A percentile compares a stretch with the other conserved stretches of the same genome.
Conservation (phyloP, 1,284 basidiomycete species). For the Polyporus tsugae region DNA sequence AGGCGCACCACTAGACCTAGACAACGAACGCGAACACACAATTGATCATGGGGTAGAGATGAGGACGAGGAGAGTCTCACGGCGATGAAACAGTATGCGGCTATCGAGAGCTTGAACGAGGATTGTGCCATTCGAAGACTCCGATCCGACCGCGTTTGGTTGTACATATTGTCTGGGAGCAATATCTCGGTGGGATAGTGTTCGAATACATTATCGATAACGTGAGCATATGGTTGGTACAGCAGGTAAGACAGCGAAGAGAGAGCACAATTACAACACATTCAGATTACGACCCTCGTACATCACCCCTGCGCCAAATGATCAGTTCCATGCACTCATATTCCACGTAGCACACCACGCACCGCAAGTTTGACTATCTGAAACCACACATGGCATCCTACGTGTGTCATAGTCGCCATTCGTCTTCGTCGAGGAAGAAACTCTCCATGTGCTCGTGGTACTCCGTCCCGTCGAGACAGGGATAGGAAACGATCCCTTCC, state of each 20-base stretch:
- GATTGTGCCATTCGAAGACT: not conserved
- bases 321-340: not conserved
- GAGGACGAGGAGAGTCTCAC: not conserved
- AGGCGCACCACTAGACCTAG: not conserved
- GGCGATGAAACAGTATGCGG: not conserved
- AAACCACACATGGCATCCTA: not conserved
- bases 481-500: not conserved
- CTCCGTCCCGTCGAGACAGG: not conserved
- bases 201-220: not conserved
- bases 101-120: not conserved
- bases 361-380: not conserved
- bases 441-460: not conserved
- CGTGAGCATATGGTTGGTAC: not conserved
- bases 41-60: not conserved
- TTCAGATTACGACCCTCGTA: not conserved
- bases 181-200: not conserved
- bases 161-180: no score
- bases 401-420: not conserved
- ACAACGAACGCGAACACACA: not conserved
- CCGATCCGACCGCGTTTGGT: no score
- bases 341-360: not conserved
- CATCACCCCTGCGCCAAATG: not conserved
- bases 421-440: slow-evolving; percentile 4
- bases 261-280: not conserved
- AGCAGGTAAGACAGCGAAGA: not conserved